Base-by-base conservation (phyloP, 768 basidiomycete genomes). In the Rhodosporidiobolus sp. region DNA sequence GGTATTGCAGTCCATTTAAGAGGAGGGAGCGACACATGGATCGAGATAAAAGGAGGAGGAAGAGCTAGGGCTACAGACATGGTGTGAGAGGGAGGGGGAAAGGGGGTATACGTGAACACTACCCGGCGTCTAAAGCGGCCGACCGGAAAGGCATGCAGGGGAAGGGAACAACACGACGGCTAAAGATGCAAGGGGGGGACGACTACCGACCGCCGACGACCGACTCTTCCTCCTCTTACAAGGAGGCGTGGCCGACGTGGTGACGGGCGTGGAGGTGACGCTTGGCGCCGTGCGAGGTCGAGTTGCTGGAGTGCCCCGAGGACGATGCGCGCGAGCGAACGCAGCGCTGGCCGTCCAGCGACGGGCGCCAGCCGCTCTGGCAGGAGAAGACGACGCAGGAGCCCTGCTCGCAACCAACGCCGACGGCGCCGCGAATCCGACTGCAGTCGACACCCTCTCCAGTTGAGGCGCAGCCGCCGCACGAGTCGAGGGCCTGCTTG, bases 371-470 rank as follows among this genome's bases (percentile, higher is more conserved):
- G 38, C 70, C 72, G 16, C 53, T 32, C 30, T 48, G 45, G 62
- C 80, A 80, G 79, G 77, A 77, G 83, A 83, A 78, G 53, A 85
- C 81, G n/a, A 81, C 56, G 69, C 84, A 85, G 46, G 72, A 53
- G 28, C 83, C 81, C 14, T 69, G 67, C 5, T 73, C 69, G 77
- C 84, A 84, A 20, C 63, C 72, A 4, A 74, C 72, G 20, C 77
- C 75, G 16, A 53, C 48, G 14, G 85, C 87, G 62, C 87, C 86
- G 59, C 81, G 71, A 73, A 92, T 90, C 58, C 84, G 80, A 28
- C 86, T 87, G 80, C 90, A 92, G 80, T 92, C 88, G 79, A 86
- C 82, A 30, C 90, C 90, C 60, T 82, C 79, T 28, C 87, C 87
- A 28, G 85, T 80, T 20, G 85, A 83, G 2, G 86, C 81, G 79